Percentiles rank a stretch among this genome's conserved stretches.
These are phyloP conservation scores for Hirschfeldia incana DNA, from an alignment of 345 rosid genomes.

Conservation along the genomic window DNA sequence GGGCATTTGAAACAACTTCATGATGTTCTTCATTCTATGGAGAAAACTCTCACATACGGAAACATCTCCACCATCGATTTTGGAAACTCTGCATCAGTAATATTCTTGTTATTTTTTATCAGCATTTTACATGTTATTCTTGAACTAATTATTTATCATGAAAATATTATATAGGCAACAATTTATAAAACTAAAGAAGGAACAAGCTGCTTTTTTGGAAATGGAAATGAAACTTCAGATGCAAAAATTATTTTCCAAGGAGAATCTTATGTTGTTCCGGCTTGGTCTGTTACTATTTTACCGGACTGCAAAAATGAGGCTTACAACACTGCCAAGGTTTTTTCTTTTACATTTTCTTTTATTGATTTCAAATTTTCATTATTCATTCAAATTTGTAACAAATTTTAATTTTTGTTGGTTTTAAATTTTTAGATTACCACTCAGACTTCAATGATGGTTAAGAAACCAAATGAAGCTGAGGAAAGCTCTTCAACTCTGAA, in stretches of 20 bases:
- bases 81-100: too few relatives aligned
- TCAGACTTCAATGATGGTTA: slow-evolving; percentile 38
- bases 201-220: slow-evolving; percentile 56
- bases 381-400: background rate
- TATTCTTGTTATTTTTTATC: too few relatives aligned
- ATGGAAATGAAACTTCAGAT: too few relatives aligned
- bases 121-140: background rate
- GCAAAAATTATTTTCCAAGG: too few relatives aligned
- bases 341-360: background rate
- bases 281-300: too few relatives aligned
- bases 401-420: background rate
- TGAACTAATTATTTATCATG: background rate
- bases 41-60: too few relatives aligned
- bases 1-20: too few relatives aligned
- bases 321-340: slow-evolving; percentile 22
- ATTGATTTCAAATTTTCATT: background rate
- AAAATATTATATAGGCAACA: slow-evolving; percentile 46
- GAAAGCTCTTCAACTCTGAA: slow-evolving; percentile 11
- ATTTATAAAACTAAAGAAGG: slow-evolving; percentile 40
- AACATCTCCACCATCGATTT: too few relatives aligned
- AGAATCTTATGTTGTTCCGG: too few relatives aligned
- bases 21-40: too few relatives aligned
- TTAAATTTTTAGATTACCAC: slow-evolving; percentile 28
- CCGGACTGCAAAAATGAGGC: slow-evolving; percentile 28
- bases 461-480: slow-evolving; percentile 24